phyloP scores from a whole-genome alignment of 371 early-diverging fungal species.

The Phascolomyces articulosus region DNA sequence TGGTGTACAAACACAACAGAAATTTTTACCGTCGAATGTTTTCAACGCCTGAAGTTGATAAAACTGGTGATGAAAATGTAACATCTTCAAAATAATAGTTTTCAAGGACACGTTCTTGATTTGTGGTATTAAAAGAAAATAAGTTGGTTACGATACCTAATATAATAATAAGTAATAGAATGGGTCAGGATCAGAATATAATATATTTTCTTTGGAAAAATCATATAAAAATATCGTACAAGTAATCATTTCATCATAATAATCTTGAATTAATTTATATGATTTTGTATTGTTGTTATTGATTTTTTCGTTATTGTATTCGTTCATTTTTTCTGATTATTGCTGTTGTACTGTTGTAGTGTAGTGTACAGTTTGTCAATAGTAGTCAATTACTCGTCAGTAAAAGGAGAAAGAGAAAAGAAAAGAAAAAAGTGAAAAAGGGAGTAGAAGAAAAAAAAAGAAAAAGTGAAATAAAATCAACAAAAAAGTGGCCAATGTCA shows the following conservation, averaged over 20 bases:
- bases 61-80: conserved; percentile 46
- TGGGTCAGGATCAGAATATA: background rate
- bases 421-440: background rate
- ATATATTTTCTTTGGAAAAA: background rate
- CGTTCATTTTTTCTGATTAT: background rate
- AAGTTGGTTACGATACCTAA: conserved; percentile 39
- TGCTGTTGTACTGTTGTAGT: no score
- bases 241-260: background rate
- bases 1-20: no score
- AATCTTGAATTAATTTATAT: background rate
- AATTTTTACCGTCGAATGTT: conserved; percentile 51
- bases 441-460: background rate
- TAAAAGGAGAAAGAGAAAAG: background rate
- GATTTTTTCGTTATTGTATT: background rate
- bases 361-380: no score
- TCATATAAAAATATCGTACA: no score
- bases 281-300: background rate
- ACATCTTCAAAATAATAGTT: conserved; percentile 45
- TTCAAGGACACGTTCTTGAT: conserved; percentile 39
- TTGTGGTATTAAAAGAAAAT: conserved; percentile 38
- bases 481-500: conserved; percentile 1
- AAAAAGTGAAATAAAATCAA: background rate
- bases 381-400: no score
- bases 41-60: conserved; percentile 49
- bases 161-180: background rate